Percentiles rank a stretch among this genome's conserved stretches.
Evolutionary conservation across 2,329 filamentous ascomycete genomes (phyloP).

Genomic region (Mycogone perniciosa): DNA sequence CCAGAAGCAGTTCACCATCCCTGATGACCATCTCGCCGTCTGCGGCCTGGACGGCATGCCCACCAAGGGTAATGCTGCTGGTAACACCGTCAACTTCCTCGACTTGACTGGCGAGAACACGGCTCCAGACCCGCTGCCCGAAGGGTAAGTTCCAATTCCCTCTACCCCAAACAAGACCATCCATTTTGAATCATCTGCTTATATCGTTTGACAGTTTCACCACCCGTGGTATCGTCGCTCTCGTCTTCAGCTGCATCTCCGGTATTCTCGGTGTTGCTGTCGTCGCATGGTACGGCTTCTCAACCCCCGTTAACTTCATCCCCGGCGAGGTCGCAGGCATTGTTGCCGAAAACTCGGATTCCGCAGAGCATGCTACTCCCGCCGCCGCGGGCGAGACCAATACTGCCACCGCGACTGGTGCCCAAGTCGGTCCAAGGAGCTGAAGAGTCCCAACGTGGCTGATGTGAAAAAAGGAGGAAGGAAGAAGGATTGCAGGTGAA

Average conservation of each 20-base stretch:
- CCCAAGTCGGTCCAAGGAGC: not conserved
- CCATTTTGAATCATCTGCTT: not conserved
- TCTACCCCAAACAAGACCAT: not conserved
- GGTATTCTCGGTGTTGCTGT: slow-evolving; percentile 63
- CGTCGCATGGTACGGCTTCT: slow-evolving; percentile 58
- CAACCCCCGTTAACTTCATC: slow-evolving; percentile 14
- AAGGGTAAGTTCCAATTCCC: slow-evolving; percentile 42
- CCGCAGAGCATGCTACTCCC: not conserved
- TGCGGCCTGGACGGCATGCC: slow-evolving; percentile 49
- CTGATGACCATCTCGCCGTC: slow-evolving; percentile 48
- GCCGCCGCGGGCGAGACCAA: not conserved
- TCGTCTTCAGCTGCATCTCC: slow-evolving; percentile 64
- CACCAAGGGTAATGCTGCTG: slow-evolving; percentile 66
- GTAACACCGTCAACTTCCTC: slow-evolving; percentile 56
- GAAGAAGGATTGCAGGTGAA: not conserved
- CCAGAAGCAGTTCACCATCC: slow-evolving; percentile 55
- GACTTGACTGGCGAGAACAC: slow-evolving; percentile 57
- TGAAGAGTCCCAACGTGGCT: not conserved
- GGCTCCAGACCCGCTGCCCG: slow-evolving; percentile 51
- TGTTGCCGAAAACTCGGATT: slow-evolving; percentile 8
- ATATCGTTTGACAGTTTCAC: slow-evolving; percentile 47
- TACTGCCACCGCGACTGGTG: not conserved
- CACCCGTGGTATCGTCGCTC: slow-evolving; percentile 61
- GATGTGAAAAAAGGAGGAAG: not conserved
- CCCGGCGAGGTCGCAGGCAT: slow-evolving; percentile 9